Conservation (phyloP, 371 early-diverging fungal species). For the Funneliformis caledonium region DNA sequence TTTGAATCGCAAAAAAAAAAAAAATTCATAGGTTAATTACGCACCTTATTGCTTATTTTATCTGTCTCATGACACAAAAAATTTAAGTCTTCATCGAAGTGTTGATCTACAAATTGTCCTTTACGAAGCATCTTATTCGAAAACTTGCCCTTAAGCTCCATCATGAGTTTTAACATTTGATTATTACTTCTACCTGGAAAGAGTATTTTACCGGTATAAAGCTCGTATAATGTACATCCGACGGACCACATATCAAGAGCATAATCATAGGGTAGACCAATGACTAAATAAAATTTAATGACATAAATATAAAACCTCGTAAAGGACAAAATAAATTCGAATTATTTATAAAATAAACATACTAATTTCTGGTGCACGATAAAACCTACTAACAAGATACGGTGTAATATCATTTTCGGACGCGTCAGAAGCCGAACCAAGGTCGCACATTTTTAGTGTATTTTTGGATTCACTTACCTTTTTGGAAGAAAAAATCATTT, state of each 20-base stretch:
- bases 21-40: constrained; percentile 35
- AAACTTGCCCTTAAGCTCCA: constrained; percentile 92
- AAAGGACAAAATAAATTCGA: not conserved
- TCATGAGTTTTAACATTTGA: constrained; percentile 93
- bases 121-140: constrained; percentile 81
- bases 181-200: constrained; percentile 95
- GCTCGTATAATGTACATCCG: constrained; percentile 97
- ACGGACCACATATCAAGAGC: constrained; percentile 98
- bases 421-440: constrained; percentile 91
- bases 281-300: constrained; percentile 52
- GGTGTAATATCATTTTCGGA: constrained; percentile 91
- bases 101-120: constrained; percentile 78
- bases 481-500: not conserved
- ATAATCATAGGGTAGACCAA: constrained; percentile 88
- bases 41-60: constrained; percentile 69
- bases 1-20: not conserved
- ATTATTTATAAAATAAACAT: constrained; percentile 45
- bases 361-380: constrained; percentile 99
- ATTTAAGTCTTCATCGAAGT: constrained; percentile 83
- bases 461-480: constrained; percentile 74
- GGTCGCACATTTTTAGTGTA: constrained; percentile 88
- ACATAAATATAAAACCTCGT: not conserved
- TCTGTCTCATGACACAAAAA: constrained; percentile 72
- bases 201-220: constrained; percentile 92
- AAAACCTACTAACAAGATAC: constrained; percentile 96